Evolutionary conservation across 306 rosid species (phyloP).

Genomic region (Sophora flavescens): DNA sequence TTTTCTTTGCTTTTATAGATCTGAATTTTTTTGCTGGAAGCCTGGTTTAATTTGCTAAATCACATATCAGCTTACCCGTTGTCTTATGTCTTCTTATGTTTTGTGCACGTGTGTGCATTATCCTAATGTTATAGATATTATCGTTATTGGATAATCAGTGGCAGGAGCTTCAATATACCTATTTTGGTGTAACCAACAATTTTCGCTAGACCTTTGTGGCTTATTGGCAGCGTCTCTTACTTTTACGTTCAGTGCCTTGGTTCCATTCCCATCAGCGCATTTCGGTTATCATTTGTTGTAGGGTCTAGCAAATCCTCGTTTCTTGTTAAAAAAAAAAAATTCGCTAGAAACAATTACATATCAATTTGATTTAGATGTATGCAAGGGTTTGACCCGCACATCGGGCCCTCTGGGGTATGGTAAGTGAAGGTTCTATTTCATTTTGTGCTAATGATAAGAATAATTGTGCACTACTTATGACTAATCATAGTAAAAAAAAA

Average conservation of each 20-base stretch:
- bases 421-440: constrained; percentile 21
- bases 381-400: constrained; percentile 26
- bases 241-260: too few species aligned
- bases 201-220: too few species aligned
- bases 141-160: not conserved
- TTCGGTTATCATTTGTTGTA: too few species aligned
- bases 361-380: constrained; percentile 2
- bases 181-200: too few species aligned
- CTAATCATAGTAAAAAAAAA: constrained; percentile 19
- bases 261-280: too few species aligned
- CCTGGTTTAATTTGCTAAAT: constrained; percentile 16
- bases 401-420: constrained; percentile 21
- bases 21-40: not conserved
- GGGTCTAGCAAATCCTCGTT: too few species aligned
- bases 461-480: not conserved
- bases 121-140: not conserved
- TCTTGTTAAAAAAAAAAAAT: too few species aligned
- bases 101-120: not conserved
- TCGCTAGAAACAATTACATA: not conserved
- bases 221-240: too few species aligned
- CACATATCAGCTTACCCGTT: constrained; percentile 13
- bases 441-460: not conserved
- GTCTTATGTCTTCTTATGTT: not conserved
- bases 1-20: constrained; percentile 11
- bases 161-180: not conserved